phyloP scores from a whole-genome alignment of 306 rosid genomes.

The Begonia fuchsioides region DNA sequence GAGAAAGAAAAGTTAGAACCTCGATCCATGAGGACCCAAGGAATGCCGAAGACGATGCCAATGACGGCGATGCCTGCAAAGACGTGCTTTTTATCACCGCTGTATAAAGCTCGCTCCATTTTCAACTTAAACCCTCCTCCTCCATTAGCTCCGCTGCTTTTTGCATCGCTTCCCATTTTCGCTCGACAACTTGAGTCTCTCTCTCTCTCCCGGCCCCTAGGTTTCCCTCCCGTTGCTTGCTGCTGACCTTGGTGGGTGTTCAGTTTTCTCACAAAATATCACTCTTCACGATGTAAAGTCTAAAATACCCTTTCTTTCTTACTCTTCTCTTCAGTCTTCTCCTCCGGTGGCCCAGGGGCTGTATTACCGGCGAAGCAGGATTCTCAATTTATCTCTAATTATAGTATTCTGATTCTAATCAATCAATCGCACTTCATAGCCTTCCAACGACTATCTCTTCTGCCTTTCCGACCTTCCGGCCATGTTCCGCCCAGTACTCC shows the following conservation, averaged over 20 bases:
- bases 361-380: no score
- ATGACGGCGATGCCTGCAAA: conserved; percentile 55
- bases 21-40: conserved; percentile 62
- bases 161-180: conserved; percentile 45
- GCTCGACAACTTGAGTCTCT: background rate
- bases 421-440: no score
- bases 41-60: conserved; percentile 40
- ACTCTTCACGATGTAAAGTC: background rate
- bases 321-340: no score
- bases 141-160: conserved; percentile 14
- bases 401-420: no score
- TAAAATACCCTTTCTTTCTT: background rate
- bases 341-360: no score
- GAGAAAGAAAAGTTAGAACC: conserved; percentile 17
- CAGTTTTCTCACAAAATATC: no score
- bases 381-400: no score
- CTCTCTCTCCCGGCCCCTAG: background rate
- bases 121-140: conserved; percentile 43
- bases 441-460: no score
- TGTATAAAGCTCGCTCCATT: conserved; percentile 49
- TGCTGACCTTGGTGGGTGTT: no score
- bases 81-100: conserved; percentile 87
- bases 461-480: no score
- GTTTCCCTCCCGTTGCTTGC: no score
- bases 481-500: no score